Conservation (phyloP, 176 grass and related monocot species). For the Musa acuminata region DNA sequence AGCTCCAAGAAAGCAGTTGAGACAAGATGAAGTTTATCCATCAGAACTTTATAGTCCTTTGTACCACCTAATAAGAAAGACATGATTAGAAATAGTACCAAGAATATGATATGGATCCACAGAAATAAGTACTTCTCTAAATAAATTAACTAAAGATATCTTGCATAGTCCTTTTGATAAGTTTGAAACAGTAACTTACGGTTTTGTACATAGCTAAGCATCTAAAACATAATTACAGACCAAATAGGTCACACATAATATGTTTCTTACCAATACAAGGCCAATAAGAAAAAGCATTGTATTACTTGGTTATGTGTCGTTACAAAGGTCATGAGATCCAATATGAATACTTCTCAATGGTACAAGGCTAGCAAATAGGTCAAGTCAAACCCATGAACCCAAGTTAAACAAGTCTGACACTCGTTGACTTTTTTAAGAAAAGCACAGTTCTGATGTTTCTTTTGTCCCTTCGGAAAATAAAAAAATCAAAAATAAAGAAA, state of each 20-base stretch:
- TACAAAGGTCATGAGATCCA: too few relatives aligned
- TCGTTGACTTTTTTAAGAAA: too few relatives aligned
- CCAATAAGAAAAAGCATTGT: too few relatives aligned
- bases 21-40: conserved; percentile 71
- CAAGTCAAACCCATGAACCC: too few relatives aligned
- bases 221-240: background rate
- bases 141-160: background rate
- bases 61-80: conserved; percentile 49
- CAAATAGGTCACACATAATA: background rate
- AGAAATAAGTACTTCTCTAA: background rate
- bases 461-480: too few relatives aligned
- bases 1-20: conserved; percentile 88
- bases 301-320: too few relatives aligned
- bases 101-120: background rate
- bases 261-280: background rate
- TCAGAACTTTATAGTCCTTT: conserved; percentile 77
- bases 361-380: too few relatives aligned
- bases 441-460: too few relatives aligned
- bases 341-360: too few relatives aligned
- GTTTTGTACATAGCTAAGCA: background rate
- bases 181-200: background rate
- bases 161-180: background rate
- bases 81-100: conserved; percentile 12
- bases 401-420: too few relatives aligned
- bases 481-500: too few relatives aligned